Evolutionary conservation across 2,329 filamentous ascomycete species (phyloP).

Genomic region (Intubia oerlemansii): DNA sequence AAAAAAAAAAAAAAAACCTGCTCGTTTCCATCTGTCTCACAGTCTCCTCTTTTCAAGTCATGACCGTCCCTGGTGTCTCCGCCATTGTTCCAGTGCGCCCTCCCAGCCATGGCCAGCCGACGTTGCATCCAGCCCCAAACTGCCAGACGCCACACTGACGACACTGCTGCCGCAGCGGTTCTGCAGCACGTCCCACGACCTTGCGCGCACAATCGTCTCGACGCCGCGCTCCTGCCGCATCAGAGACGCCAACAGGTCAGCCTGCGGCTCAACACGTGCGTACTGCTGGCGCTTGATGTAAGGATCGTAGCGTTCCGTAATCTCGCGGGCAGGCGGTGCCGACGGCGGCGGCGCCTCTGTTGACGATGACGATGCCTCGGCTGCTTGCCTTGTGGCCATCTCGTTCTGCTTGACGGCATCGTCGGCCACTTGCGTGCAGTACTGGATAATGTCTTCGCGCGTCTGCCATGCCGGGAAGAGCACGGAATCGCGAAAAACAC

Average conservation of each 20-base stretch:
- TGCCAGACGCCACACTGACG: conserved; percentile 20
- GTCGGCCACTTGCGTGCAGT: conserved; percentile 63
- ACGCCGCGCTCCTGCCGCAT: conserved; percentile 56
- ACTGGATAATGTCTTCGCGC: conserved; percentile 64
- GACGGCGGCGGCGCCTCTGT: background rate
- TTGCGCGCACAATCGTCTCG: conserved; percentile 56
- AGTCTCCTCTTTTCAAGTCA: too few species aligned
- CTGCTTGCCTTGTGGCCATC: too few species aligned
- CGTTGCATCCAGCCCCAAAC: too few species aligned
- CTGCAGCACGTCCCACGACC: conserved; percentile 61
- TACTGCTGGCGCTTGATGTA: conserved; percentile 66
- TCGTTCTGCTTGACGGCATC: conserved; percentile 40
- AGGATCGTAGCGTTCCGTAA: conserved; percentile 80
- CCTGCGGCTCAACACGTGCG: conserved; percentile 59
- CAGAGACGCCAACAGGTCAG: conserved; percentile 53
- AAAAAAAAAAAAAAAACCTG: background rate
- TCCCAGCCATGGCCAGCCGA: conserved; percentile 43
- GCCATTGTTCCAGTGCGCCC: conserved; percentile 41
- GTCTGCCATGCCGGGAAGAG: conserved; percentile 79
- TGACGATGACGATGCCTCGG: too few species aligned
- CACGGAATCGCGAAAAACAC: conserved; percentile 50
- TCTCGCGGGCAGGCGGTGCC: conserved; percentile 10
- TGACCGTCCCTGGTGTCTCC: conserved; percentile 2
- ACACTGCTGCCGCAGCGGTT: conserved; percentile 39
- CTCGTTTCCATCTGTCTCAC: too few species aligned